These are phyloP conservation scores for Solanum microdontum DNA, from an alignment of 257 asterid genomes.

Conservation along the genomic window DNA sequence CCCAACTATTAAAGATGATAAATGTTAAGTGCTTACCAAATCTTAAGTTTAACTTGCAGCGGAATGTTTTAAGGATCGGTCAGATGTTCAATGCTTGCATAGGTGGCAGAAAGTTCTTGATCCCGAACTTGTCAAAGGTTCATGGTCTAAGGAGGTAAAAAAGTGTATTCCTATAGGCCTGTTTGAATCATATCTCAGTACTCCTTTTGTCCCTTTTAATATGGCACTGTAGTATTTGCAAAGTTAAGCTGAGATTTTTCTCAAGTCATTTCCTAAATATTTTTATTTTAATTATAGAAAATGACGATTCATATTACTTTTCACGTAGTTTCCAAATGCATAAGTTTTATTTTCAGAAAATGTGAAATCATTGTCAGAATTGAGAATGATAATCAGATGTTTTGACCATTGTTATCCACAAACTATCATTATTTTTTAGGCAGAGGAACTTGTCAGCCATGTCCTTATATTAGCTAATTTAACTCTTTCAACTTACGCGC, in stretches of 20 bases:
- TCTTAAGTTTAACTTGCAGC: conserved; percentile 26
- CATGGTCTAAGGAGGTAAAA: conserved; percentile 87
- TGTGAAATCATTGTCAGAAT: neutral
- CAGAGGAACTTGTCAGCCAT: neutral
- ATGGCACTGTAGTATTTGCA: neutral
- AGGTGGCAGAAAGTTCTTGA: conserved; percentile 97
- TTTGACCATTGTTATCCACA: neutral
- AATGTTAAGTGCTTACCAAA: neutral
- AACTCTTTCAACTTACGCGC: conserved; percentile 3
- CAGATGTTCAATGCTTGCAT: conserved; percentile 89
- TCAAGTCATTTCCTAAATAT: neutral
- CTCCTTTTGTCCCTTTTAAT: neutral
- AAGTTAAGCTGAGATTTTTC: neutral
- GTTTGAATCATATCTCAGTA: neutral
- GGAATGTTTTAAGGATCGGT: conserved; percentile 84
- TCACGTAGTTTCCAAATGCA: neutral
- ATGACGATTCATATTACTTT: neutral
- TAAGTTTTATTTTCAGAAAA: neutral
- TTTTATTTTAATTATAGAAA: neutral
- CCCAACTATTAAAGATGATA: neutral
- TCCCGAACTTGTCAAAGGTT: conserved; percentile 97
- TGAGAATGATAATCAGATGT: neutral
- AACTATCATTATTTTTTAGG: neutral
- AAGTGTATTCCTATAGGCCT: neutral
- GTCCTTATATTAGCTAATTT: neutral